Percentiles rank a stretch among this genome's conserved stretches.
Evolutionary conservation across 192 early-diverging fungal genomes (phyloP).

Genomic region (Linnemannia schmuckeri): DNA sequence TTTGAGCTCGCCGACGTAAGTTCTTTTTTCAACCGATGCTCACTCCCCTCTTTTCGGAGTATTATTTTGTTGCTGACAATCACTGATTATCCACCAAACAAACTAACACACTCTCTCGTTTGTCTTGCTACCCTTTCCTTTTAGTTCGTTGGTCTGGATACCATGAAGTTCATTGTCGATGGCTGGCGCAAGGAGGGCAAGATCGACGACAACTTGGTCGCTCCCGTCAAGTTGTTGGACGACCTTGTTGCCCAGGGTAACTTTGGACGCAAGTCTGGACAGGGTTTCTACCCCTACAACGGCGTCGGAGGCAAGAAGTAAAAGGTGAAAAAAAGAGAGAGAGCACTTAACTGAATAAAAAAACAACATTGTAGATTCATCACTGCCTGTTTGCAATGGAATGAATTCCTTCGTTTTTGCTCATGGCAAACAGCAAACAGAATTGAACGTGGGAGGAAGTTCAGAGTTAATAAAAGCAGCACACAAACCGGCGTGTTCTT

Average conservation of each 20-base stretch:
- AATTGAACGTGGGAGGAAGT: not conserved
- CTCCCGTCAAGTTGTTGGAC: conserved; percentile 76
- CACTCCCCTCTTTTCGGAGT: not conserved
- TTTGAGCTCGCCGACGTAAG: conserved; percentile 83
- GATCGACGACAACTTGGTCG: conserved; percentile 82
- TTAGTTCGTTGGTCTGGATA: conserved; percentile 94
- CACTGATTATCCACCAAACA: conserved; percentile 5
- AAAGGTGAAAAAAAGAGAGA: not conserved
- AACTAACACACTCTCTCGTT: not conserved
- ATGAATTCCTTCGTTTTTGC: not conserved
- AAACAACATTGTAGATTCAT: not conserved
- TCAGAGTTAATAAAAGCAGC: not conserved
- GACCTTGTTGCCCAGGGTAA: conserved; percentile 79
- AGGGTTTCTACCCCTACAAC: conserved; percentile 87
- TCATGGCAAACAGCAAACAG: not conserved
- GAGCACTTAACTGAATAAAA: not conserved
- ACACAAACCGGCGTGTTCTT: not conserved
- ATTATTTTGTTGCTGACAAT: not conserved
- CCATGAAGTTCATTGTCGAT: conserved; percentile 94
- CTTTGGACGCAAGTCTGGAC: conserved; percentile 89
- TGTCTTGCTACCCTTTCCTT: conserved; percentile 10
- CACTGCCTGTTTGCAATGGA: not conserved
- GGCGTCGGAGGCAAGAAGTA: conserved; percentile 52
- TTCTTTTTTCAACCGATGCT: conserved; percentile 25
- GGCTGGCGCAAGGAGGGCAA: conserved; percentile 92